Evolutionary conservation across 306 rosid genomes (phyloP).

Genomic region (Vicia faba): DNA sequence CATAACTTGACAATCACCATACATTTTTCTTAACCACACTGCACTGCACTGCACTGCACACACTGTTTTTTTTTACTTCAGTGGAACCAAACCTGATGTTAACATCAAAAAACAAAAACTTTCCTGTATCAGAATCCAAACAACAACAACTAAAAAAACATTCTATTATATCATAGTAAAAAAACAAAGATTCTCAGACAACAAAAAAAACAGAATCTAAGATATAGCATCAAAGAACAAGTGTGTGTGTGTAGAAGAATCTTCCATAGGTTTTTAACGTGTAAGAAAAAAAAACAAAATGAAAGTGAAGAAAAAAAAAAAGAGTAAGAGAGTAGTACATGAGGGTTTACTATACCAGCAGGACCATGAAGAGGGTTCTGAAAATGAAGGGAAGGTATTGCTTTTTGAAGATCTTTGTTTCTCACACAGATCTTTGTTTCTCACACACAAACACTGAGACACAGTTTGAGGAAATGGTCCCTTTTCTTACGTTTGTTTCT

Average conservation of each 20-base stretch:
- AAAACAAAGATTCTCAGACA: constrained; percentile 21
- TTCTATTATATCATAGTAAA: constrained; percentile 12
- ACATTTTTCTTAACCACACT: constrained; percentile 51
- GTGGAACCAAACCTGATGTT: constrained; percentile 39
- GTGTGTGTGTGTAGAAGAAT: neutral
- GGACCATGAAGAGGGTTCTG: constrained; percentile 16
- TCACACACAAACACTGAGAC: constrained; percentile 12
- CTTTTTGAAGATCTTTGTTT: constrained; percentile 22
- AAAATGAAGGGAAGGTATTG: constrained; percentile 32
- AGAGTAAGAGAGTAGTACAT: neutral
- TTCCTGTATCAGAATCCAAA: constrained; percentile 38
- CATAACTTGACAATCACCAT: constrained; percentile 97
- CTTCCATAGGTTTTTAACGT: constrained; percentile 16
- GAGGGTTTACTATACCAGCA: constrained; percentile 14
- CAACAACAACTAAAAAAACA: constrained; percentile 27
- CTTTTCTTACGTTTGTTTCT: neutral
- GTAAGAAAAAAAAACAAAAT: neutral
- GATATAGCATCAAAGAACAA: neutral
- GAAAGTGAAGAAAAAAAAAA: neutral
- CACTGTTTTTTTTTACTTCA: constrained; percentile 17
- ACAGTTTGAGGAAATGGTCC: constrained; percentile 26
- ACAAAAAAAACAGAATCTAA: constrained; percentile 2
- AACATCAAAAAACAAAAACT: constrained; percentile 19
- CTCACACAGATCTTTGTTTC: constrained; percentile 23
- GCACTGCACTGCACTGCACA: constrained; percentile 4